phyloP scores from a whole-genome alignment of 768 basidiomycete genomes.

The Exidia glandulosa region DNA sequence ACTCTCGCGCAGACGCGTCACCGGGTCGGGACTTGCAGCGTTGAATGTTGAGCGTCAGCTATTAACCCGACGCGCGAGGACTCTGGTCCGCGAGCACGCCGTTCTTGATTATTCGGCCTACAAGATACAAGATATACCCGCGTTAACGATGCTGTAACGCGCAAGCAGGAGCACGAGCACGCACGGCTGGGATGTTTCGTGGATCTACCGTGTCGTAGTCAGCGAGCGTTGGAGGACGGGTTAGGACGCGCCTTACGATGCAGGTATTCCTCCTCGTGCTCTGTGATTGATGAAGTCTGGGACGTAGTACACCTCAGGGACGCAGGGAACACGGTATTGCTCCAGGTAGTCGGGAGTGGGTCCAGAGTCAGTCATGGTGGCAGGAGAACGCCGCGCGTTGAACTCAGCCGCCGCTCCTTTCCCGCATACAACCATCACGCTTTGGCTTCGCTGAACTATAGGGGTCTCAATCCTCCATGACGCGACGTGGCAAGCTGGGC shows the following conservation, averaged over 20 bases:
- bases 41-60: neutral
- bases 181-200: conserved; percentile 67
- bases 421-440: too few relatives aligned
- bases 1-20: conserved; percentile 49
- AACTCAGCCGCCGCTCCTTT: too few relatives aligned
- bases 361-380: neutral
- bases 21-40: conserved; percentile 61
- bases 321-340: neutral
- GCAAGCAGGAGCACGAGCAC: conserved; percentile 33
- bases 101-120: conserved; percentile 64
- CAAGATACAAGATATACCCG: conserved; percentile 28
- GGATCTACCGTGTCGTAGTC: conserved; percentile 39
- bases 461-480: too few relatives aligned
- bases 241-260: conserved; percentile 50
- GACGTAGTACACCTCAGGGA: conserved; percentile 47
- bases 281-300: conserved; percentile 66
- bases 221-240: neutral
- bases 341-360: neutral
- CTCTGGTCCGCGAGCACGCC: conserved; percentile 52
- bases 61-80: neutral
- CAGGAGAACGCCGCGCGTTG: neutral
- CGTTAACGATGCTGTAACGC: neutral
- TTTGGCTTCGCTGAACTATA: too few relatives aligned
- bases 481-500: too few relatives aligned
- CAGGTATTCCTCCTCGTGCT: conserved; percentile 66